These are phyloP conservation scores for Huntiella omanensis DNA, from an alignment of 2,329 filamentous ascomycete species.

Conservation along the genomic window DNA sequence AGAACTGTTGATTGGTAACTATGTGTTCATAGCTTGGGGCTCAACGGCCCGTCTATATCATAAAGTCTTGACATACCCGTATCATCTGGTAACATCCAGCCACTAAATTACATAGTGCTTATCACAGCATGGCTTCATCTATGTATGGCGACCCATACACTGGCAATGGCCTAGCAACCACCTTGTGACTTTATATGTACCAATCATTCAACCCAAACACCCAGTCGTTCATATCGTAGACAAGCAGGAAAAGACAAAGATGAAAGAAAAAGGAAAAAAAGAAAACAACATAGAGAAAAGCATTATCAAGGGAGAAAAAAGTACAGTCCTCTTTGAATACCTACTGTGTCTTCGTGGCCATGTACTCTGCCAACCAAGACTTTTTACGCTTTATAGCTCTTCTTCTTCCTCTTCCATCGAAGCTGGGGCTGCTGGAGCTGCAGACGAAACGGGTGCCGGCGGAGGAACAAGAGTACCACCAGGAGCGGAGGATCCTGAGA, in stretches of 20 bases:
- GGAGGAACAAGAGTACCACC: slow-evolving; percentile 2
- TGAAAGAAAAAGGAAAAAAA: slow-evolving; percentile 2
- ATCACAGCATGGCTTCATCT: background rate
- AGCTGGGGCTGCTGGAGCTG: background rate
- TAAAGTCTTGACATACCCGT: no score
- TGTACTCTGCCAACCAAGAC: background rate
- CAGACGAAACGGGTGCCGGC: slow-evolving; percentile 4
- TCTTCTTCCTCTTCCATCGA: slow-evolving; percentile 13
- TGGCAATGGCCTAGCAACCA: background rate
- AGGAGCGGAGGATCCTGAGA: slow-evolving; percentile 5
- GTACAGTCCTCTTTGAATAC: slow-evolving; percentile 4
- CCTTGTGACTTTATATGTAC: no score
- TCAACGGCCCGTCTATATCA: no score
- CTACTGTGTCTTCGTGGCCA: slow-evolving; percentile 2
- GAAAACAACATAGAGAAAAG: slow-evolving; percentile 4
- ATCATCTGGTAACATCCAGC: no score
- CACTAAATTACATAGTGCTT: no score
- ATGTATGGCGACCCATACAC: background rate
- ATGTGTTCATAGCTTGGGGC: no score
- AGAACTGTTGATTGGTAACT: no score
- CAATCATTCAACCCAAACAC: background rate
- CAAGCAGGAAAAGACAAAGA: slow-evolving; percentile 5
- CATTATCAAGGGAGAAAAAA: background rate
- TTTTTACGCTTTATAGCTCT: slow-evolving; percentile 3
- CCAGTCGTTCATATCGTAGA: no score